Percentiles rank a stretch among this genome's conserved stretches.
These are phyloP conservation scores for Leptomonas pyrrhocoris DNA, from an alignment of 208 protist genomes.

Conservation along the genomic window DNA sequence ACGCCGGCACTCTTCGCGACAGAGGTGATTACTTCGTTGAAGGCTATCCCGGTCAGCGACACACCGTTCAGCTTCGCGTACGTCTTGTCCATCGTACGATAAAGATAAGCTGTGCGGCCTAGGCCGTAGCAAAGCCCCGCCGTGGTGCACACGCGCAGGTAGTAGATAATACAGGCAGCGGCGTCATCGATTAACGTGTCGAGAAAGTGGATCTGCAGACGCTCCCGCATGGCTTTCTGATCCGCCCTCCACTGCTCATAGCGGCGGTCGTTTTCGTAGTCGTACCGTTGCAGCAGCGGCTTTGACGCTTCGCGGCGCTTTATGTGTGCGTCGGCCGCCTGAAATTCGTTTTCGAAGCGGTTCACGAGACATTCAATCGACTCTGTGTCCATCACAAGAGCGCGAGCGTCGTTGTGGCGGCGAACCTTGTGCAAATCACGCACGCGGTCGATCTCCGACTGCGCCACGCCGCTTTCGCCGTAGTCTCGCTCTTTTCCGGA, in stretches of 20 bases:
- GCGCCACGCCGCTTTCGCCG: conserved; percentile 32
- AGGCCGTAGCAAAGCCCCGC: conserved; percentile 78
- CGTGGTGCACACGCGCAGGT: conserved; percentile 69
- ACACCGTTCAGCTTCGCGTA: conserved; percentile 90
- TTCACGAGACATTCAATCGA: conserved; percentile 64
- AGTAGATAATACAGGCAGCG: conserved; percentile 52
- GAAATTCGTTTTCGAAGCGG: conserved; percentile 62
- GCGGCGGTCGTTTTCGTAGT: conserved; percentile 76
- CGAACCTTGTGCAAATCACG: conserved; percentile 36
- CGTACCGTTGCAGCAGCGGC: conserved; percentile 49
- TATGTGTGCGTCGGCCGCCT: conserved; percentile 57
- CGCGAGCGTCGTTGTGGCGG: conserved; percentile 47
- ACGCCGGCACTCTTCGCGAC: conserved; percentile 69
- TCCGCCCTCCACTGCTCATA: conserved; percentile 82
- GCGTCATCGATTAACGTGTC: conserved; percentile 79
- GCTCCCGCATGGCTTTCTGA: conserved; percentile 55
- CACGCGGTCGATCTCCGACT: conserved; percentile 37
- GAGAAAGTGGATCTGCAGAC: conserved; percentile 80
- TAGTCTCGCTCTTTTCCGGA: conserved; percentile 23
- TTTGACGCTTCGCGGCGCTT: conserved; percentile 37
- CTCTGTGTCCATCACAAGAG: conserved; percentile 58
- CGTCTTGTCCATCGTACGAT: conserved; percentile 89
- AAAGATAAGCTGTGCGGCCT: conserved; percentile 74
- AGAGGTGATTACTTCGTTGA: conserved; percentile 62
- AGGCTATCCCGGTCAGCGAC: conserved; percentile 55